Conservation (phyloP, 139 green algal genomes). For the Micractinium sp. region DNA sequence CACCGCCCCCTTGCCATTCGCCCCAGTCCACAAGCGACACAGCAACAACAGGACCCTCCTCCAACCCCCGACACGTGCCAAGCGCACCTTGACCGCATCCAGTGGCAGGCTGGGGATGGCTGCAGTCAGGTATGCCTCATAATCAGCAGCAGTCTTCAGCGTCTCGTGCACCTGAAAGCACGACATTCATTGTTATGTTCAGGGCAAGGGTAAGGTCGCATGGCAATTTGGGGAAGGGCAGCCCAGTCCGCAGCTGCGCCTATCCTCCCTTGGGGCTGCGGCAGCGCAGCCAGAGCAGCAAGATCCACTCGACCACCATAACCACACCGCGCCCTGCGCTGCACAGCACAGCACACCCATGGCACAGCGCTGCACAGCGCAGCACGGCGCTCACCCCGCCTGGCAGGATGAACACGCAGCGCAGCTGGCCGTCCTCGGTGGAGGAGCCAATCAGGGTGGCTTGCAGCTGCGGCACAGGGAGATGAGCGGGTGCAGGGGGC, state of each 20-base stretch:
- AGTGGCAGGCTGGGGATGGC: conserved; percentile 53
- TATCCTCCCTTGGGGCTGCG: no score
- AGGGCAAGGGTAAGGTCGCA: neutral
- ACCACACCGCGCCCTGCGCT: no score
- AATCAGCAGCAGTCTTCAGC: conserved; percentile 44
- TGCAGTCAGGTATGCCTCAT: conserved; percentile 48
- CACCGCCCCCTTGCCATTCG: no score
- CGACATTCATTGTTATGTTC: neutral
- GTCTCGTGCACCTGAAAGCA: conserved; percentile 18
- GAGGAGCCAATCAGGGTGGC: conserved; percentile 17
- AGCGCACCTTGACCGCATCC: conserved; percentile 44
- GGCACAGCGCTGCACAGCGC: neutral
- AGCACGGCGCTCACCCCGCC: neutral
- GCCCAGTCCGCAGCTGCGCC: no score
- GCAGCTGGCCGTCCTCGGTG: conserved; percentile 12
- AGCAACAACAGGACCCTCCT: no score
- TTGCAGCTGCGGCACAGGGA: conserved; percentile 1
- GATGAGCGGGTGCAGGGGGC: neutral
- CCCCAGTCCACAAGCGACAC: no score
- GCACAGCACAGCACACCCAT: no score
- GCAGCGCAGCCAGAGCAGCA: no score
- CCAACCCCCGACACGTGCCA: no score
- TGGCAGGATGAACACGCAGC: conserved; percentile 33
- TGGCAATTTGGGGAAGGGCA: neutral
- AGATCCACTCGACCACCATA: no score